Conservation (phyloP, 1,284 basidiomycete genomes). For the Ustilago hordei region DNA sequence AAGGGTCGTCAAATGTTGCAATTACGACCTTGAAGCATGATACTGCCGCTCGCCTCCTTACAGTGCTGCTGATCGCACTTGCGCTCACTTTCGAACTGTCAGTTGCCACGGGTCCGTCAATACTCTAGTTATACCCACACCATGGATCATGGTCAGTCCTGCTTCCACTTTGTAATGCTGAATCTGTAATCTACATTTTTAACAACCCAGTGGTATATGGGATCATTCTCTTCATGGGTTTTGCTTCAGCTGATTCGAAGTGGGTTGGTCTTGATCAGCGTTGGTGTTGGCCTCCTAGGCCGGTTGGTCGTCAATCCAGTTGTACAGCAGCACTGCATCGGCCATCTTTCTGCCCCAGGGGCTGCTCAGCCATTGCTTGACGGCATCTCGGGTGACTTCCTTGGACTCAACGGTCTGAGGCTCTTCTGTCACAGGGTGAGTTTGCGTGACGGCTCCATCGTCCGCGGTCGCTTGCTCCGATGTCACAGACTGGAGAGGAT, state of each 20-base stretch:
- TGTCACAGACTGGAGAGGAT: constrained; percentile 3
- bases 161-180: background rate
- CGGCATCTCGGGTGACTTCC: constrained; percentile 2
- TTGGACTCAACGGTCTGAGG: background rate
- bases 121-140: constrained; percentile 14
- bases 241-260: background rate
- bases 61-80: background rate
- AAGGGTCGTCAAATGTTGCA: constrained; percentile 29
- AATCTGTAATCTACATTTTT: background rate
- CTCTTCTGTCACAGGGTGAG: background rate
- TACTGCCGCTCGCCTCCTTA: background rate
- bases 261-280: constrained; percentile 10
- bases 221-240: background rate
- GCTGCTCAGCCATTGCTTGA: constrained; percentile 31
- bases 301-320: constrained; percentile 54
- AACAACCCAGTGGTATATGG: background rate
- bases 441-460: background rate
- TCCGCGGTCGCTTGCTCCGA: background rate
- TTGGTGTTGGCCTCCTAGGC: constrained; percentile 5
- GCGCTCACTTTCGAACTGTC: constrained; percentile 7
- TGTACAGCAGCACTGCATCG: constrained; percentile 51
- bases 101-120: constrained; percentile 5
- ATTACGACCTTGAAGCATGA: background rate
- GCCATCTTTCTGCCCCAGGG: constrained; percentile 45
- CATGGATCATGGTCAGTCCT: background rate